phyloP scores from a whole-genome alignment of 768 basidiomycete species.

The Suillus decipiens region DNA sequence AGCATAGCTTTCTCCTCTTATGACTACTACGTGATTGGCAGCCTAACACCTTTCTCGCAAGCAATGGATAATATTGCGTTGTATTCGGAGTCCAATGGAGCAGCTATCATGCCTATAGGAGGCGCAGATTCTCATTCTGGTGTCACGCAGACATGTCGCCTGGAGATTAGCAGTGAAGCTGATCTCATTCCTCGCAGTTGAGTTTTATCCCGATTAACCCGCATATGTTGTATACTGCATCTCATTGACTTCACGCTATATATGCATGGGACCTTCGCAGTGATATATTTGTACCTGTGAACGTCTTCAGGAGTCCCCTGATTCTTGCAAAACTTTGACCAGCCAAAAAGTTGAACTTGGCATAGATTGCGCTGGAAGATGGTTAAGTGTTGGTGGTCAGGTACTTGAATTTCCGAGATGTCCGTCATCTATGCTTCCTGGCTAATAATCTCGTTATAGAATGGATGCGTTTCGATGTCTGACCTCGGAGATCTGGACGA shows the following conservation, averaged over 20 bases:
- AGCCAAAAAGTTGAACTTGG: slow-evolving; percentile 85
- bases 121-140: slow-evolving; percentile 38
- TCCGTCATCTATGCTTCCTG: neutral
- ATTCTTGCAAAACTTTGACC: slow-evolving; percentile 33
- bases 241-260: slow-evolving; percentile 57
- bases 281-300: slow-evolving; percentile 31
- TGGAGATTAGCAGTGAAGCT: neutral
- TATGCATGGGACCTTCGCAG: slow-evolving; percentile 80
- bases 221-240: slow-evolving; percentile 76
- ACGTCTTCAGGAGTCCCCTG: slow-evolving; percentile 30
- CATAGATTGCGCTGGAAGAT: slow-evolving; percentile 65
- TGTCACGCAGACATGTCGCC: slow-evolving; percentile 3
- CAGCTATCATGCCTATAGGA: slow-evolving; percentile 63
- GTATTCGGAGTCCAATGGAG: slow-evolving; percentile 60
- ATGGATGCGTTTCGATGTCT: slow-evolving; percentile 61
- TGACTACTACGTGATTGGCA: slow-evolving; percentile 80
- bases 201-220: slow-evolving; percentile 78
- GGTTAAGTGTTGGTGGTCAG: slow-evolving; percentile 67
- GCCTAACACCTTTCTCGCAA: slow-evolving; percentile 51
- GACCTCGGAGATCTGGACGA: slow-evolving; percentile 38
- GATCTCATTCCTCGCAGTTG: slow-evolving; percentile 44
- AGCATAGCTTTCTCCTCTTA: slow-evolving; percentile 73
- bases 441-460: slow-evolving; percentile 36
- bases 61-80: slow-evolving; percentile 59
- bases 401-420: slow-evolving; percentile 33